These are phyloP conservation scores for Solanum gracilifrons DNA, from an alignment of 257 asterid species.

Conservation along the genomic window DNA sequence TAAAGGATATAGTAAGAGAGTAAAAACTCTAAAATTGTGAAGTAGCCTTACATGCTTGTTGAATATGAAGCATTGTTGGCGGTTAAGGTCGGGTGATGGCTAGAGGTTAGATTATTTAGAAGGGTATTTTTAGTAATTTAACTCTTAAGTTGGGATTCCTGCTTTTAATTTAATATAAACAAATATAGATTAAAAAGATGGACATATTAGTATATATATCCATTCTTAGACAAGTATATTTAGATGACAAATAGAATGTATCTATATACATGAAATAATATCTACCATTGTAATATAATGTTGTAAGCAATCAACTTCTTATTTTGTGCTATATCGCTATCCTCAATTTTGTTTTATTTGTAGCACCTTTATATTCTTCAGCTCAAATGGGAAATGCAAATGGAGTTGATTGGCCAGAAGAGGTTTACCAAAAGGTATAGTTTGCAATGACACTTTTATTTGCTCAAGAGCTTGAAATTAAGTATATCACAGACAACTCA, in stretches of 20 bases:
- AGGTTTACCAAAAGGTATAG: constrained; percentile 54
- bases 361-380: constrained; percentile 64
- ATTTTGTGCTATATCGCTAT: not conserved
- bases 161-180: not conserved
- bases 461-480: too few relatives aligned
- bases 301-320: not conserved
- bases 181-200: not conserved
- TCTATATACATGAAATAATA: not conserved
- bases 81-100: not conserved
- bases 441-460: not conserved
- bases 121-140: not conserved
- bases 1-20: not conserved
- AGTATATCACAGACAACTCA: too few relatives aligned
- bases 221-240: not conserved
- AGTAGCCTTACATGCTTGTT: not conserved
- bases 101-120: not conserved
- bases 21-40: not conserved
- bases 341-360: not conserved
- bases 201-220: not conserved
- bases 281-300: not conserved
- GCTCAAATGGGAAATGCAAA: constrained; percentile 52
- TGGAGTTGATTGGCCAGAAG: constrained; percentile 87
- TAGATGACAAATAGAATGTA: not conserved
- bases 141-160: not conserved
- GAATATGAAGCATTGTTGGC: not conserved